These are phyloP conservation scores for Perilla frutescens DNA, from an alignment of 257 asterid genomes.

Conservation along the genomic window DNA sequence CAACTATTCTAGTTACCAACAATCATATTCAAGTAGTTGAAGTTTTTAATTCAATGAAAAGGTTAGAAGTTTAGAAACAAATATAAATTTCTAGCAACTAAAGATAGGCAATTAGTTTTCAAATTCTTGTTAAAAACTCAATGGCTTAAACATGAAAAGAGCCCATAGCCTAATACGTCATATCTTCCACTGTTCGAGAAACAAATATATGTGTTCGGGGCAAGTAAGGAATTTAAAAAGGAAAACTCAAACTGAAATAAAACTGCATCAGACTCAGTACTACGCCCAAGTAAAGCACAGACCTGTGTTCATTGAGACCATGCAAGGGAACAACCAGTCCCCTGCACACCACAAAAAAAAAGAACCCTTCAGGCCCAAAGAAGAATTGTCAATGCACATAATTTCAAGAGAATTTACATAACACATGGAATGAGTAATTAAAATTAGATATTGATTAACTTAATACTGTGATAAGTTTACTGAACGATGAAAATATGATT, in stretches of 20 bases:
- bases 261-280: conserved; percentile 3
- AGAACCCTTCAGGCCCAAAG: not conserved
- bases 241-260: not conserved
- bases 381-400: not conserved
- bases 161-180: conserved; percentile 40
- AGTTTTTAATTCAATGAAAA: no score
- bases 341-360: conserved; percentile 50
- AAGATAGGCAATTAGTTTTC: no score
- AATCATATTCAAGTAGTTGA: no score
- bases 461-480: not conserved
- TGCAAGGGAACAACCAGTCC: conserved; percentile 84
- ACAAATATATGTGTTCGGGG: not conserved
- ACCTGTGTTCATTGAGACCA: conserved; percentile 98
- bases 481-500: not conserved
- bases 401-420: not conserved
- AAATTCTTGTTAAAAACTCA: no score
- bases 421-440: no score
- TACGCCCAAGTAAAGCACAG: conserved; percentile 12
- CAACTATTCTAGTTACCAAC: no score
- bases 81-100: no score
- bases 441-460: no score
- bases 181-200: conserved; percentile 76
- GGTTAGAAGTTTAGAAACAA: no score
- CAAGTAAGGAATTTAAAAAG: not conserved
- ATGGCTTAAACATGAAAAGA: no score